Conservation (phyloP, 345 rosid species). For the Rubroshorea leprosula region DNA sequence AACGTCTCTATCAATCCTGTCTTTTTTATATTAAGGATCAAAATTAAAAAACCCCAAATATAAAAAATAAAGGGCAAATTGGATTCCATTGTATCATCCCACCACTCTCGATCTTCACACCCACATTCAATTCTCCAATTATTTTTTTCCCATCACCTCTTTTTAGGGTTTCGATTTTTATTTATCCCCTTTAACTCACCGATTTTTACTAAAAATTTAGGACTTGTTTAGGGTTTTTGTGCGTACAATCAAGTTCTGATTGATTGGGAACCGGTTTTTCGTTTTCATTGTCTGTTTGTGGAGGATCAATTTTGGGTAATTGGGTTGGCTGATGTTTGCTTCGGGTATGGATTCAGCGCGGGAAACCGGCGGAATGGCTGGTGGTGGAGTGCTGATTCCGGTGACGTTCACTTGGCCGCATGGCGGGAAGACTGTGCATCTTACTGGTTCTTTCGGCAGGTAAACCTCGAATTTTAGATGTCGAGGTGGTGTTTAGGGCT, state of each 20-base stretch:
- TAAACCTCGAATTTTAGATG: slow-evolving; percentile 9
- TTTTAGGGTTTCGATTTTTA: slow-evolving; percentile 19
- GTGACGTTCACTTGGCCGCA: slow-evolving; percentile 59
- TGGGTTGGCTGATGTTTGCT: slow-evolving; percentile 30
- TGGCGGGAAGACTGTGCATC: slow-evolving; percentile 56
- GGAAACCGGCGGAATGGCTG: slow-evolving; percentile 27
- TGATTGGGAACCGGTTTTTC: too few species aligned
- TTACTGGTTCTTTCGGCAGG: slow-evolving; percentile 65
- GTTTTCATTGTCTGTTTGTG: neutral
- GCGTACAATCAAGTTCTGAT: slow-evolving; percentile 11
- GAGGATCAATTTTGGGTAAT: slow-evolving; percentile 12
- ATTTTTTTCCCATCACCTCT: neutral
- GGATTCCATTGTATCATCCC: slow-evolving; percentile 20
- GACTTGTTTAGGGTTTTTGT: slow-evolving; percentile 9
- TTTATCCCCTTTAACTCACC: neutral
- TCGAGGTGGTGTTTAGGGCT: slow-evolving; percentile 2
- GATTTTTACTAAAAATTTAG: neutral
- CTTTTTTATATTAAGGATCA: too few species aligned
- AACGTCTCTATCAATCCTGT: too few species aligned
- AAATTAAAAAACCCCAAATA: neutral
- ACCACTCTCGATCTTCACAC: slow-evolving; percentile 18
- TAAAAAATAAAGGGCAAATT: neutral
- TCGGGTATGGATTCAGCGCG: slow-evolving; percentile 34
- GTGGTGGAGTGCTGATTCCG: slow-evolving; percentile 29
- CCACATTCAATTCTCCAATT: slow-evolving; percentile 6